Conservation (phyloP, 768 basidiomycete genomes). For the Leccinum rimulosum region DNA sequence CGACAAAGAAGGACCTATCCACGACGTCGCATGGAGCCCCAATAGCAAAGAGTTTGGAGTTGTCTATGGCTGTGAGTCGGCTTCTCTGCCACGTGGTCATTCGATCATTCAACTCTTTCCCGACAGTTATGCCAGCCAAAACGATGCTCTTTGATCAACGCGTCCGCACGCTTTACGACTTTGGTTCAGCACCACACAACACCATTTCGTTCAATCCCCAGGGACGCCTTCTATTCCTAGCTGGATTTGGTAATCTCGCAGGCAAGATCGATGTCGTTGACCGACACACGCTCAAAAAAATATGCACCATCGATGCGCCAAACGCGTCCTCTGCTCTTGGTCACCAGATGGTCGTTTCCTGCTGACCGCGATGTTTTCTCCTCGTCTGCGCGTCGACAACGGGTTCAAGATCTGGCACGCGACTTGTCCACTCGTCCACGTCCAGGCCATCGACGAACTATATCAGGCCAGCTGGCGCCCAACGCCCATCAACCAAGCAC, state of each 20-base stretch:
- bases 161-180: conserved; percentile 84
- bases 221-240: conserved; percentile 81
- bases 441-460: conserved; percentile 80
- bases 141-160: conserved; percentile 89
- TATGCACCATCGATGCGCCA: conserved; percentile 79
- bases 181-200: conserved; percentile 87
- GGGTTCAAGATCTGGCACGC: conserved; percentile 97
- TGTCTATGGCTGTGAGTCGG: conserved; percentile 87
- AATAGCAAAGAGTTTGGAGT: conserved; percentile 97
- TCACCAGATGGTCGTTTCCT: conserved; percentile 91
- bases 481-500: conserved; percentile 58
- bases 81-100: background rate
- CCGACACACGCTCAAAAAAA: conserved; percentile 78
- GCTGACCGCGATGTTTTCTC: conserved; percentile 93
- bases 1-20: conserved; percentile 97
- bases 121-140: conserved; percentile 91
- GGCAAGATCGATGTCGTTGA: conserved; percentile 94
- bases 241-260: conserved; percentile 95
- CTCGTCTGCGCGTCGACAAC: conserved; percentile 94
- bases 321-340: conserved; percentile 96
- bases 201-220: conserved; percentile 95
- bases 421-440: conserved; percentile 78
- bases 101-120: background rate
- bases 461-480: conserved; percentile 90
- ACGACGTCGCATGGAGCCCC: conserved; percentile 95